Evolutionary conservation across 1,284 basidiomycete genomes (phyloP), one percentile per base, ranked within the genome.

Genomic region (Trichosporon faecale): DNA sequence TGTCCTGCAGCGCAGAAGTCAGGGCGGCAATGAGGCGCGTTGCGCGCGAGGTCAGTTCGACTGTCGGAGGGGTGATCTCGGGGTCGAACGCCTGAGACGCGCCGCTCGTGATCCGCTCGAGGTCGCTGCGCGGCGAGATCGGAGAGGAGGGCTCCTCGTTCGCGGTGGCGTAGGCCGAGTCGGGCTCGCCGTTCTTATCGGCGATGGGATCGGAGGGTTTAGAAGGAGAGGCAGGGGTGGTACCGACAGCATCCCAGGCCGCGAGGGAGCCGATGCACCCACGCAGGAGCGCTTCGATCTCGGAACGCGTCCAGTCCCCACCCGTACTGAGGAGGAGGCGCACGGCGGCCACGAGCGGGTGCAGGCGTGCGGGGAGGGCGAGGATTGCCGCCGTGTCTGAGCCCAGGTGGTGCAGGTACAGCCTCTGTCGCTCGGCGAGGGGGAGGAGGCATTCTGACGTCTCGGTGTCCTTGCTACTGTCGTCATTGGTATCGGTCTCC

Each of bases 1-100:
- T 57, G 64, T 83, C 82, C 0, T 73, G 68, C 70, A 91, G 77
- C 1, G 89, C 87, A 67, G 87, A 85, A 2, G 88, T 81, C 7
- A 89, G 76, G 76, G 93, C 91, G 0, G 91, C 90, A 55, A 88
- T 85, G 21, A 94, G 85, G 74, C 93, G 90, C 27, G 92, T 85
- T 74, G 89, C 87, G 9, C 92, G 86, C 76, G 90, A 89, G 40
- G 78, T 76, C 27, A 80, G 68, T 52, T 70, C 76, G 33, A 52
- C 49, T 1, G 57, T 79, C 66, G 57, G 16, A 4, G 23, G 18
- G 27, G 29, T 8, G 18, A 27, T 16, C 29, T 18, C 27, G 27
- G 57, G 78, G 21, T 31, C 63, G 57, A 57, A 55, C 44, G 70
- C 66, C 14, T 27, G 27, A 8, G 55, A 31, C 4, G 21, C 29